Evolutionary conservation across 164 flowering plant species (phyloP).

Genomic region (Kingdonia uniflora): DNA sequence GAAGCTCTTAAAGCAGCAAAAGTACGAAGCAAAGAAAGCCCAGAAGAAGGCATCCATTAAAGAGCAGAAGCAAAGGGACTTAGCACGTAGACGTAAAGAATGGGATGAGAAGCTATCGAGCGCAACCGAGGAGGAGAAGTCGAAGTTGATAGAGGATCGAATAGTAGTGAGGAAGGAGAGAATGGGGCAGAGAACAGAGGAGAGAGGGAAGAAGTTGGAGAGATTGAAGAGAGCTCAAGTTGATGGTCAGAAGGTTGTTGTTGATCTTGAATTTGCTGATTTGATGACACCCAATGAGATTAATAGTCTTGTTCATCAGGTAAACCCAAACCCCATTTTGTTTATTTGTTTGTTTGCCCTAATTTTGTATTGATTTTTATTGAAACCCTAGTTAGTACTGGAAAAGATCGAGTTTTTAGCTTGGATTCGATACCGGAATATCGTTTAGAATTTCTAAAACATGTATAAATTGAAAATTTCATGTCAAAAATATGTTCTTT

Average conservation of each 20-base stretch:
- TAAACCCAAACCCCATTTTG: too few relatives aligned
- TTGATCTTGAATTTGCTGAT: conserved; percentile 80
- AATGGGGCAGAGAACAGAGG: conserved; percentile 66
- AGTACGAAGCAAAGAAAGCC: conserved; percentile 65
- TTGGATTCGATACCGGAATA: too few relatives aligned
- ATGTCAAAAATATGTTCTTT: too few relatives aligned
- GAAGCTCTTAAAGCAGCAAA: conserved; percentile 63
- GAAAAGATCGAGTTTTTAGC: too few relatives aligned
- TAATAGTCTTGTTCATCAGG: conserved; percentile 86
- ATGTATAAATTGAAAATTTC: too few relatives aligned
- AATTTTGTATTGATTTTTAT: neutral
- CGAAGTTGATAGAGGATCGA: conserved; percentile 48
- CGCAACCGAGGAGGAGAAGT: conserved; percentile 61
- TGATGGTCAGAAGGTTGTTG: conserved; percentile 68
- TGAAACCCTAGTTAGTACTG: too few relatives aligned
- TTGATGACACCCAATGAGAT: conserved; percentile 62
- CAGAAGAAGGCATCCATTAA: conserved; percentile 65
- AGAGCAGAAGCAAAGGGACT: conserved; percentile 54
- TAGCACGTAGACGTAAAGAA: conserved; percentile 58
- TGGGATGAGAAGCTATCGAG: conserved; percentile 57
- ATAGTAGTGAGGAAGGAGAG: conserved; percentile 54
- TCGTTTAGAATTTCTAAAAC: too few relatives aligned
- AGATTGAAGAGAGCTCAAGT: conserved; percentile 41
- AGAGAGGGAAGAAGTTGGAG: conserved; percentile 44
- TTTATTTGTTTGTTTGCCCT: conserved; percentile 12